Evolutionary conservation across 2,329 filamentous ascomycete species (phyloP).

Genomic region (Berkeleyomyces rouxiae): DNA sequence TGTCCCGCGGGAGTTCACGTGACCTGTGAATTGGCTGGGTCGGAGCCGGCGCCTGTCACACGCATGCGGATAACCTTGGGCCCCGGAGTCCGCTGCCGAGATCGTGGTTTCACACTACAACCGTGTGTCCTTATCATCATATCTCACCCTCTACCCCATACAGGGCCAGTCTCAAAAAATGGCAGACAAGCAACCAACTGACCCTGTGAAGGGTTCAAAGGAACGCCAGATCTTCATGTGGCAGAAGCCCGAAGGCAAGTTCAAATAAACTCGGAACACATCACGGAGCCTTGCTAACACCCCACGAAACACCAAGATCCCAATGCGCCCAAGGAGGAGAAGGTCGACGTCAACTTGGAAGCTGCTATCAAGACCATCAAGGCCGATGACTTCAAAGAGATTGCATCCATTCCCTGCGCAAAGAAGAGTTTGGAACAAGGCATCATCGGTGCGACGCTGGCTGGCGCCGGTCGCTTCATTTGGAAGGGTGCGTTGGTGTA

Average conservation of each 20-base stretch:
- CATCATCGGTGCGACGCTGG: slow-evolving; percentile 60
- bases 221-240: slow-evolving; percentile 9
- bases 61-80: background rate
- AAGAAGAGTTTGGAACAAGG: slow-evolving; percentile 69
- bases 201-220: background rate
- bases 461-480: slow-evolving; percentile 59
- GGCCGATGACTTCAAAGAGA: slow-evolving; percentile 48
- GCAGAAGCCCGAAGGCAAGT: slow-evolving; percentile 8
- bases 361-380: slow-evolving; percentile 54
- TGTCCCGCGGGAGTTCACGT: background rate
- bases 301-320: background rate
- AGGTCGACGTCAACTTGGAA: slow-evolving; percentile 21
- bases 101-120: no score
- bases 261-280: background rate
- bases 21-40: background rate
- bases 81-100: no score
- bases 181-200: background rate
- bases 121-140: no score
- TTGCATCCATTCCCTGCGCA: slow-evolving; percentile 70
- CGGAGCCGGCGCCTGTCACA: background rate
- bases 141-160: no score
- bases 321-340: background rate
- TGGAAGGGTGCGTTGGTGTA: slow-evolving; percentile 45
- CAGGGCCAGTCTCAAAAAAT: background rate
- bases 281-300: background rate